phyloP scores from a whole-genome alignment of 208 protist species.

The Crithidia brevicula region DNA sequence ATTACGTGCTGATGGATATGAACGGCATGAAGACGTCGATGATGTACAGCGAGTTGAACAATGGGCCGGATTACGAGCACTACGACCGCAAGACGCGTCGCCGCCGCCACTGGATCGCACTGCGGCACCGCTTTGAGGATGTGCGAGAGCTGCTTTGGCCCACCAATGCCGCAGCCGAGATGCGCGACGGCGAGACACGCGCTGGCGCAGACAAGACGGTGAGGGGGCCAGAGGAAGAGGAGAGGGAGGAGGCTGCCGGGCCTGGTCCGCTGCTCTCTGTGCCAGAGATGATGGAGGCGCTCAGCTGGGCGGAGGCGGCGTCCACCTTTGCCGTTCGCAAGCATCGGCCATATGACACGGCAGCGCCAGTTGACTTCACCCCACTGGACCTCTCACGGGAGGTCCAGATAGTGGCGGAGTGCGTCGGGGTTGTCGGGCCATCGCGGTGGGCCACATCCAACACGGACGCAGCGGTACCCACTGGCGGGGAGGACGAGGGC shows the following conservation, averaged over 20 bases:
- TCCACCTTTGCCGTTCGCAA: slow-evolving; percentile 83
- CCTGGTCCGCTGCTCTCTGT: slow-evolving; percentile 33
- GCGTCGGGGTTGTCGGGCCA: slow-evolving; percentile 8
- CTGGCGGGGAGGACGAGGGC: background rate
- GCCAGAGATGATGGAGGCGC: slow-evolving; percentile 69
- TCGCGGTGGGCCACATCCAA: too few relatives aligned
- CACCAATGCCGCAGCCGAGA: slow-evolving; percentile 7
- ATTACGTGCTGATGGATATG: slow-evolving; percentile 89
- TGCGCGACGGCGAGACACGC: background rate
- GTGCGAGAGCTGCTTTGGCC: slow-evolving; percentile 83
- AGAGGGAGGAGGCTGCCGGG: slow-evolving; percentile 3
- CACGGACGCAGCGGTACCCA: background rate
- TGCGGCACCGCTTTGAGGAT: slow-evolving; percentile 78
- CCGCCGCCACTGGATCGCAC: slow-evolving; percentile 77
- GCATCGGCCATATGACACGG: slow-evolving; percentile 63
- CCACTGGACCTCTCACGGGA: slow-evolving; percentile 66
- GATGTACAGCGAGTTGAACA: slow-evolving; percentile 76
- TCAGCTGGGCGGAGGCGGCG: slow-evolving; percentile 81
- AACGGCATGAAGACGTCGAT: slow-evolving; percentile 79
- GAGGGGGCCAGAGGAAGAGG: too few relatives aligned
- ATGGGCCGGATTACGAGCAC: slow-evolving; percentile 83
- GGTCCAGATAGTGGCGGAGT: slow-evolving; percentile 54
- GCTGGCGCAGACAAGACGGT: too few relatives aligned
- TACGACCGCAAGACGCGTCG: slow-evolving; percentile 81
- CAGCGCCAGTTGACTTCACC: slow-evolving; percentile 45